phyloP scores from a whole-genome alignment of 1,139 yeast species.

The Blastobotrys apis region DNA sequence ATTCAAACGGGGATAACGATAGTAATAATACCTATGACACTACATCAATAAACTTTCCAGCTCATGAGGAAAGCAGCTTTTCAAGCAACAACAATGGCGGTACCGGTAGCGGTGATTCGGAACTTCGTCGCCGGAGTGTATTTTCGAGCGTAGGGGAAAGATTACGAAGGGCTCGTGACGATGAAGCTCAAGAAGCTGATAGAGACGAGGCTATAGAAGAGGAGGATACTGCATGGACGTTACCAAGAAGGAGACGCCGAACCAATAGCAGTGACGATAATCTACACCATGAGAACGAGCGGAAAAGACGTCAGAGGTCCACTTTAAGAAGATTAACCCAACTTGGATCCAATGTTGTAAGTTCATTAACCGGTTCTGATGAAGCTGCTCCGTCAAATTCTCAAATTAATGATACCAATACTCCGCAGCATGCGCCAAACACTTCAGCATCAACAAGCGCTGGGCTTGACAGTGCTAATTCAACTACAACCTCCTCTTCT shows the following conservation, averaged over 20 bases:
- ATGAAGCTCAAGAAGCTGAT: background rate
- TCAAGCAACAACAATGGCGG: background rate
- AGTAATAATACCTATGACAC: background rate
- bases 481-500: background rate
- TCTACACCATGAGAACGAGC: slow-evolving; percentile 3
- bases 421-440: too few relatives aligned
- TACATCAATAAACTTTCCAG: background rate
- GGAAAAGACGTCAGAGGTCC: slow-evolving; percentile 15
- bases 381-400: slow-evolving; percentile 2
- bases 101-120: too few relatives aligned
- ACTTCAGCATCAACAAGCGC: background rate
- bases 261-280: slow-evolving; percentile 13
- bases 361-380: slow-evolving; percentile 6
- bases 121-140: slow-evolving; percentile 2
- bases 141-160: slow-evolving; percentile 7
- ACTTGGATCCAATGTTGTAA: slow-evolving; percentile 15
- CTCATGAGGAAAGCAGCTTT: background rate
- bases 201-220: background rate
- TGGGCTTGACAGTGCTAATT: too few relatives aligned
- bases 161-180: slow-evolving; percentile 5
- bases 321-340: slow-evolving; percentile 15
- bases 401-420: too few relatives aligned
- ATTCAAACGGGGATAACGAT: background rate
- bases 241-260: slow-evolving; percentile 14
- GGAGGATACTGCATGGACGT: slow-evolving; percentile 1